Conservation (phyloP, 306 rosid species). For the Carpinus fangiana region DNA sequence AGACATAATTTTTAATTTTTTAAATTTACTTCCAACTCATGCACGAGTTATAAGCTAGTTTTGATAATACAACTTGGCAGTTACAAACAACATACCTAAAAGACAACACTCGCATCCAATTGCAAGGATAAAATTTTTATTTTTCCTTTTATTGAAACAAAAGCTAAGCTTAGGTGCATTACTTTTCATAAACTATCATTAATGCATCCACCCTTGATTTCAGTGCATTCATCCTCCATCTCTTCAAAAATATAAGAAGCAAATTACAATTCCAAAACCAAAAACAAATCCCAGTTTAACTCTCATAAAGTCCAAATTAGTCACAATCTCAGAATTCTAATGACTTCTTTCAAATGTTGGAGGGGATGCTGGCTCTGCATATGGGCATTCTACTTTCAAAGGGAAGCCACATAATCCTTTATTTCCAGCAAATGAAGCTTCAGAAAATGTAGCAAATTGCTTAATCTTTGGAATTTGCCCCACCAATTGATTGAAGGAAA, state of each 20-base stretch:
- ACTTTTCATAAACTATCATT: too few relatives aligned
- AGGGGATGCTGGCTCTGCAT: background rate
- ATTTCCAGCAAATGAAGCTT: constrained; percentile 14
- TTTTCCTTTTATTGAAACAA: too few relatives aligned
- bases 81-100: too few relatives aligned
- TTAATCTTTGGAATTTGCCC: constrained; percentile 4
- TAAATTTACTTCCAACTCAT: too few relatives aligned
- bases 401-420: constrained; percentile 22
- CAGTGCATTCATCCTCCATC: too few relatives aligned
- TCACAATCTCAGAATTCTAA: background rate
- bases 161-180: too few relatives aligned
- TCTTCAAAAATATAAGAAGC: background rate
- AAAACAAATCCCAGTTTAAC: constrained; percentile 5
- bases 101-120: too few relatives aligned
- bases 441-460: constrained; percentile 21
- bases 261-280: background rate
- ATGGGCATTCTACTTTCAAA: background rate
- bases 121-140: too few relatives aligned
- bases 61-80: too few relatives aligned
- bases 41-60: too few relatives aligned
- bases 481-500: constrained; percentile 26
- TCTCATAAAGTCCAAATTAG: background rate
- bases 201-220: too few relatives aligned
- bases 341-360: background rate
- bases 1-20: too few relatives aligned